These are phyloP conservation scores for Phaeophleospora eucalypticola DNA, from an alignment of 2,329 filamentous ascomycete genomes.

Conservation along the genomic window DNA sequence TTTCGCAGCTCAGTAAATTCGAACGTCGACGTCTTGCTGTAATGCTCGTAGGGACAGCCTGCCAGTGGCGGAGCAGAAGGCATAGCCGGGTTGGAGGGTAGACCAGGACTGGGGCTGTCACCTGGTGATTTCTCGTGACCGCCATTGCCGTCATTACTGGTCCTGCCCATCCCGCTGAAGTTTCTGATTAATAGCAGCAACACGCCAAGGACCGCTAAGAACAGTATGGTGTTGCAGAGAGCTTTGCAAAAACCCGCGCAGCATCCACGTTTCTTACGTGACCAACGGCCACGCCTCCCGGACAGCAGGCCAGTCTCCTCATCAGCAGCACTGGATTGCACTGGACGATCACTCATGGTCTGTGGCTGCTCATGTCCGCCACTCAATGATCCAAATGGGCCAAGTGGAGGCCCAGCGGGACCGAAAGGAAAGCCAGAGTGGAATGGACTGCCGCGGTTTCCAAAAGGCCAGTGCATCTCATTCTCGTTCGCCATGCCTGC, in stretches of 20 bases:
- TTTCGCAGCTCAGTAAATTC: slow-evolving; percentile 14
- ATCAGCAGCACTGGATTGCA: slow-evolving; percentile 1
- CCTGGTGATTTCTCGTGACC: neutral
- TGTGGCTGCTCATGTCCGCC: slow-evolving; percentile 2
- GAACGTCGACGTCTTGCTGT: slow-evolving; percentile 10
- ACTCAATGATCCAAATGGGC: neutral
- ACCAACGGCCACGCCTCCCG: neutral
- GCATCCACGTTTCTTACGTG: neutral
- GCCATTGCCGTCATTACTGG: neutral
- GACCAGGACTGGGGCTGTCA: neutral
- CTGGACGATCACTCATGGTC: slow-evolving; percentile 17
- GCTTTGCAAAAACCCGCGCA: slow-evolving; percentile 7
- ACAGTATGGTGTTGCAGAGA: slow-evolving; percentile 13
- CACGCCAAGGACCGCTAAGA: slow-evolving; percentile 9
- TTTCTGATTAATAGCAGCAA: slow-evolving; percentile 5
- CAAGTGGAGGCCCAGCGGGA: neutral
- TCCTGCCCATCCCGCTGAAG: slow-evolving; percentile 1
- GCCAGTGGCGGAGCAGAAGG: slow-evolving; percentile 2
- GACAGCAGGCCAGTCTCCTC: slow-evolving; percentile 18
- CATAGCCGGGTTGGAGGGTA: slow-evolving; percentile 1
- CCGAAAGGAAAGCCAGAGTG: neutral
- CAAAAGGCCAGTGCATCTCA: slow-evolving; percentile 2
- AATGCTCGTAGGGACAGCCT: slow-evolving; percentile 14
- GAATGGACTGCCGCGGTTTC: slow-evolving; percentile 2
- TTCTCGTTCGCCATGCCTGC: neutral